Evolutionary conservation across 2,329 filamentous ascomycete species (phyloP).

Genomic region (Paecilomyces fulvus): DNA sequence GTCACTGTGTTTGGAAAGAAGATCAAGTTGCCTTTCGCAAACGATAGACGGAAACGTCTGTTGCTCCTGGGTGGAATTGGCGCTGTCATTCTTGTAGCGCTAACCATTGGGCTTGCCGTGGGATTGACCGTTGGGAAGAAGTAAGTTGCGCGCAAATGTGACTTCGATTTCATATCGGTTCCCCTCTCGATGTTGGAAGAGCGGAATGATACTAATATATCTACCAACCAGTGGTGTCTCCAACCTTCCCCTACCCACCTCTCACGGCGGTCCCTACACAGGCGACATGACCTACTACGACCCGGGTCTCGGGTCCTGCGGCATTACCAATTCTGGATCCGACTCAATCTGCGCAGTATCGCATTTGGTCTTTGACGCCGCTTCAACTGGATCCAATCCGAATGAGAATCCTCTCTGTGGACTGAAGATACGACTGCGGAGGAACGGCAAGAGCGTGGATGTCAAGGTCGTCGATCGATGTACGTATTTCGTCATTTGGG

Average conservation of each 20-base stretch:
- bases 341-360: constrained; percentile 61
- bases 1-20: not conserved
- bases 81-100: not conserved
- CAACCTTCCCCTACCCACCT: constrained; percentile 45
- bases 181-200: not conserved
- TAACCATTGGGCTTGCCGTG: not conserved
- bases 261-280: constrained; percentile 42
- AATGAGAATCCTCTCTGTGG: constrained; percentile 63
- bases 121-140: not conserved
- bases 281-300: constrained; percentile 65
- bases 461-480: constrained; percentile 64
- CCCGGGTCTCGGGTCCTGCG: constrained; percentile 62
- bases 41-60: not conserved
- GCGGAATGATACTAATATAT: not conserved
- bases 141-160: not conserved
- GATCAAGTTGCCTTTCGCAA: not conserved
- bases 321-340: constrained; percentile 43
- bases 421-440: constrained; percentile 52
- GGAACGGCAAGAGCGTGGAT: constrained; percentile 49
- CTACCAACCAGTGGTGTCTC: not conserved
- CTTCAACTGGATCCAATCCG: constrained; percentile 43
- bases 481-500: constrained; percentile 9
- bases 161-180: not conserved
- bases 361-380: constrained; percentile 57
- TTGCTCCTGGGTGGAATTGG: not conserved